phyloP scores from a whole-genome alignment of 495 filamentous ascomycete genomes.

The Ascobolus immersus region DNA sequence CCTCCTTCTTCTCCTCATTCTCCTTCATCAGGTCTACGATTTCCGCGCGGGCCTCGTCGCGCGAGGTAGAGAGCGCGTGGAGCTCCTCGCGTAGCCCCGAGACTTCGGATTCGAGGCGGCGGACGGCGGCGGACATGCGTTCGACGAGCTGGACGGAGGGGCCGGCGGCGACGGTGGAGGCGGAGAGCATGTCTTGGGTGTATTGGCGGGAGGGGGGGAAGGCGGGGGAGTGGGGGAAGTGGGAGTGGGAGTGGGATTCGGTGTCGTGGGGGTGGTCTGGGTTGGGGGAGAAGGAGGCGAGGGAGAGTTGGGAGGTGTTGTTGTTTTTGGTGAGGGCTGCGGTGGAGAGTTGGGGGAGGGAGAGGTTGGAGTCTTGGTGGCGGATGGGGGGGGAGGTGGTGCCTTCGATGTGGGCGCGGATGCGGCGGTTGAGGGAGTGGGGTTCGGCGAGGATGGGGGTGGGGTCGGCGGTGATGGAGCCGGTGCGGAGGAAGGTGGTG shows the following conservation, averaged over 20 bases:
- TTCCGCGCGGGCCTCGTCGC: slow-evolving; percentile 76
- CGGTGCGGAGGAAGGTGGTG: slow-evolving; percentile 16
- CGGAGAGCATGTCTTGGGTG: slow-evolving; percentile 59
- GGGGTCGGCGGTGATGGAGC: slow-evolving; percentile 15
- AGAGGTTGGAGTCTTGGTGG: slow-evolving; percentile 18
- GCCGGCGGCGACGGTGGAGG: slow-evolving; percentile 66
- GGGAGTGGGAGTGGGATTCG: slow-evolving; percentile 17
- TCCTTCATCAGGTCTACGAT: slow-evolving; percentile 73
- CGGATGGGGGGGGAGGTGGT: too few relatives aligned
- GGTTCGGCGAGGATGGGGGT: too few relatives aligned
- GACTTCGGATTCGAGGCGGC: slow-evolving; percentile 74
- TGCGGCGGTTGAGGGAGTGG: too few relatives aligned
- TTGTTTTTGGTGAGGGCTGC: slow-evolving; percentile 20
- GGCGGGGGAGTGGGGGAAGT: slow-evolving; percentile 35
- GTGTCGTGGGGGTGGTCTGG: slow-evolving; percentile 43
- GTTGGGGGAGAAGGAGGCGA: slow-evolving; percentile 4
- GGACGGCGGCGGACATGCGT: slow-evolving; percentile 80
- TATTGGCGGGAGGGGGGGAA: slow-evolving; percentile 24
- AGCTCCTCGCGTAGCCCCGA: slow-evolving; percentile 67
- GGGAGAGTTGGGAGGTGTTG: slow-evolving; percentile 22
- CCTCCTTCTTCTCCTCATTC: slow-evolving; percentile 38
- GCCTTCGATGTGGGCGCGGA: too few relatives aligned
- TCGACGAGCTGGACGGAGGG: slow-evolving; percentile 91
- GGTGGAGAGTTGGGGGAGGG: slow-evolving; percentile 23
- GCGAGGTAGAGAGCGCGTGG: slow-evolving; percentile 46